Evolutionary conservation across 208 protist species (phyloP), one percentile per base, ranked within the genome.

Genomic region (Tritrichomonas foetus): DNA sequence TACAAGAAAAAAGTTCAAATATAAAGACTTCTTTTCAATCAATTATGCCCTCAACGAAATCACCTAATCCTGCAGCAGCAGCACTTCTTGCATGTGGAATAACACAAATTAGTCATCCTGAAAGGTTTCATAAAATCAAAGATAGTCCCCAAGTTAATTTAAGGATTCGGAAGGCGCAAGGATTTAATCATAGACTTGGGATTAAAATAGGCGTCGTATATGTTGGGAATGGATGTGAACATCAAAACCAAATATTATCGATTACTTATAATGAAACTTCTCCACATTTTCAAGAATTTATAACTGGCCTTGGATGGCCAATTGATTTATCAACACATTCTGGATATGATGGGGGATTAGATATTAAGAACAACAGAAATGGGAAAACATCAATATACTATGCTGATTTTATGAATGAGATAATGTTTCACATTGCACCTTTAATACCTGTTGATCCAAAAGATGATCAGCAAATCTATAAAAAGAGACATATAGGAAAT

Each of bases 401-500:
- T 50, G 82, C 82, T 3, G 33, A 57, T 57, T 57, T 33, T 39
- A 93, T 47, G 27, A 30, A 66, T 36, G 49, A 93, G 30, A 93
- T 93, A 50, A 93, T 93, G 50, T 93, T 66, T 33, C 82, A 93
- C 25, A n/a, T 93, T 13, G 44, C 82, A 22, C 47, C 82, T 39
- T 27, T 57, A 8, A 47, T 93, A 16, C 82, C 50, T 8, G 47
- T 49, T n/a, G n/a, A 49, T 50, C 5, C 9, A 55, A 66, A 20
- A 47, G 82, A 93, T 66, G 36, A 13, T 11, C 80, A 92, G n/a
- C 50, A 92, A 20, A 92, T 64, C 47, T 53, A 92, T 30, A 53
- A 64, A n/a, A 92, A 92, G 47, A 53, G 80, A 61, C 80, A 92
- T 30, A 64, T 92, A 20, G 80, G 80, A 33, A 92, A 92, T 61